phyloP scores from a whole-genome alignment of 179 eudicot species.

The Carnegiea gigantea region DNA sequence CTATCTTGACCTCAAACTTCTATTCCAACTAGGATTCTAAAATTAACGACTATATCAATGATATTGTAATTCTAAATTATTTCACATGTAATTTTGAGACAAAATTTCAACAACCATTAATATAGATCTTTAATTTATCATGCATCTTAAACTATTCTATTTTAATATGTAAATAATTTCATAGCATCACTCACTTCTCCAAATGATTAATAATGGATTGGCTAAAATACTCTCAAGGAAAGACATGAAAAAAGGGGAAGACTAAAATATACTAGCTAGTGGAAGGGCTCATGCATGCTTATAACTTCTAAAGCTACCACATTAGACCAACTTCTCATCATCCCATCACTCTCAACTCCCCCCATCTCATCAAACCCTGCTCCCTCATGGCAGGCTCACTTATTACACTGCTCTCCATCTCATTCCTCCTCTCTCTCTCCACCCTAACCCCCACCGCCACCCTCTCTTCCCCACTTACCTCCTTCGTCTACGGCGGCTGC shows the following conservation, averaged over 20 bases:
- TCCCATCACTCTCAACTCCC: neutral
- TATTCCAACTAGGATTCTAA: no score
- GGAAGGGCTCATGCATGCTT: neutral
- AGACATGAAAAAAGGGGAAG: no score
- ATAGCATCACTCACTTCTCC: no score
- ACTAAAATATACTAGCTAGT: neutral
- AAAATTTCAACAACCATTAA: no score
- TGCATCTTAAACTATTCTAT: no score
- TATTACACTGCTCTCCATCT: neutral
- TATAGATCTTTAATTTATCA: no score
- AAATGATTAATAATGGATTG: no score
- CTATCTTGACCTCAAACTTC: no score
- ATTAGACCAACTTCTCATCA: neutral
- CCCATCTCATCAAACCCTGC: neutral
- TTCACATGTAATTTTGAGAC: no score
- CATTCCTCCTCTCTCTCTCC: neutral
- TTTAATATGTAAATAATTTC: no score
- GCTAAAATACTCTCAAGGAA: neutral
- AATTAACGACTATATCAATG: no score
- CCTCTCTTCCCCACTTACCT: conserved; percentile 31
- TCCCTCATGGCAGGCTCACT: conserved; percentile 18
- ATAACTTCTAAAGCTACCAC: neutral
- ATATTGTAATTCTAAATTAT: no score
- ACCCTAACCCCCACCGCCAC: conserved; percentile 21
- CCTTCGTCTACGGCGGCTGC: conserved; percentile 82